Conservation (phyloP, 2,329 filamentous ascomycete species). For the Fonsecaea nubica region DNA sequence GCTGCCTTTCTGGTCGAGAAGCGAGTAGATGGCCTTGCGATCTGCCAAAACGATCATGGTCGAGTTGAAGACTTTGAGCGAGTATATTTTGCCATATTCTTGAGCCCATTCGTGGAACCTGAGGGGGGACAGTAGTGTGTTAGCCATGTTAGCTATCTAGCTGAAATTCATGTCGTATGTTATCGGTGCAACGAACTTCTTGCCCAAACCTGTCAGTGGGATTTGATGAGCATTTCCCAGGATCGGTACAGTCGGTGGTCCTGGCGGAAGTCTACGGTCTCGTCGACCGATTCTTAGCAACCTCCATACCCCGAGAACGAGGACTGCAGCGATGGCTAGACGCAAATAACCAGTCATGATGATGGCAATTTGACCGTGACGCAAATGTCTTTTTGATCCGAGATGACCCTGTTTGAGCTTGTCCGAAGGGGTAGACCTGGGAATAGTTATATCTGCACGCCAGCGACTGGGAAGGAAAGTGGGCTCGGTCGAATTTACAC, state of each 20-base stretch:
- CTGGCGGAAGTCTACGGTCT: constrained; percentile 37
- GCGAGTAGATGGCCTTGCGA: constrained; percentile 49
- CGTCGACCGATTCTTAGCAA: constrained; percentile 24
- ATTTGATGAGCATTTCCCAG: constrained; percentile 58
- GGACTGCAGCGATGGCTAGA: background rate
- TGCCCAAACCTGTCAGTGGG: constrained; percentile 44
- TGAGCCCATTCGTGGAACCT: constrained; percentile 53
- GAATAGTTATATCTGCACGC: too few relatives aligned
- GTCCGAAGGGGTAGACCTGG: too few relatives aligned
- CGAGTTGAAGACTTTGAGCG: constrained; percentile 50
- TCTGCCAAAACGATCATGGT: constrained; percentile 53
- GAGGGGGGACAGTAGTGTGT: too few relatives aligned
- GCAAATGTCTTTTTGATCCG: too few relatives aligned
- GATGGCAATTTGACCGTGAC: background rate
- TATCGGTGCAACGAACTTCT: constrained; percentile 38
- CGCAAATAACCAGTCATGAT: background rate
- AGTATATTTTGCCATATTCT: constrained; percentile 51
- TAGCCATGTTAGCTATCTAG: too few relatives aligned
- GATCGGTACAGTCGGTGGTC: constrained; percentile 52
- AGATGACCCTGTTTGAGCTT: too few relatives aligned
- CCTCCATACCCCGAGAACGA: background rate
- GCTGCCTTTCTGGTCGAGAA: constrained; percentile 54
- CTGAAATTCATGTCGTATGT: too few relatives aligned
- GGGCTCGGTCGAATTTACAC: too few relatives aligned
- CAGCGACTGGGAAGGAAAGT: too few relatives aligned